Evolutionary conservation across 768 basidiomycete species (phyloP), one percentile per base, ranked within the genome.

Genomic region (Coprinopsis cinerea): DNA sequence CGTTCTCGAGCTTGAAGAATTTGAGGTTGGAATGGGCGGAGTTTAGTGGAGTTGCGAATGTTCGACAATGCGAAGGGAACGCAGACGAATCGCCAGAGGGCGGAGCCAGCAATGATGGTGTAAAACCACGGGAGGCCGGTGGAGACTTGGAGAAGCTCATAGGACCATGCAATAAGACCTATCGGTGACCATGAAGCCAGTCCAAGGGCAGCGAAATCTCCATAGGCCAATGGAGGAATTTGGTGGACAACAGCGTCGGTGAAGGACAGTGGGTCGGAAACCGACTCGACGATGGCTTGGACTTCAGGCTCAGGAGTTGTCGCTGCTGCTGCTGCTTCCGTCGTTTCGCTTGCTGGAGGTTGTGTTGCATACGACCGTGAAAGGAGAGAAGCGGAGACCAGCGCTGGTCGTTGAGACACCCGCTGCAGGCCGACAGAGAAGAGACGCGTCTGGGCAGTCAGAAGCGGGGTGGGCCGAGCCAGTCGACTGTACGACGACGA

Each of bases 51-150:
- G 56, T 80, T 79, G 51, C 76, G 79, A 53, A 82, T 63, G 46
- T 75, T 74, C 47, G 70, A 68, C 43, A 90, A 67, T 22, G 76
- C 67, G 56, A 85, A 67, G 1, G 87, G 88, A 45, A 89, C 62
- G 40, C 87, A 71, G 43, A 75, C 40, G 17, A 76, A 43, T 18
- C 85, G 81, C 72, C 85, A 81, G 60, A 82, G 59, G 10, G 84
- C 48, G 23, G 83, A 79, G 24, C 82, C 80, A 3, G 67, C 69
- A 37, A 91, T 66, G 65, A 93, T 88, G 42, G 89, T 85, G 74
- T 82, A 80, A 70, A 88, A 88, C 90, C 92, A 93, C 0, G 86
- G 83, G 52, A 92, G 65, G 30, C 82, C 83, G 0, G 81, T 79
- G 42, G 72, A 65, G 44, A 90, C 82, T 54, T 91, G 80, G 47